A percentile compares a stretch with the other conserved stretches of the same genome.
Conservation (phyloP, 495 filamentous ascomycete genomes). For the Penicillium robsamsonii region DNA sequence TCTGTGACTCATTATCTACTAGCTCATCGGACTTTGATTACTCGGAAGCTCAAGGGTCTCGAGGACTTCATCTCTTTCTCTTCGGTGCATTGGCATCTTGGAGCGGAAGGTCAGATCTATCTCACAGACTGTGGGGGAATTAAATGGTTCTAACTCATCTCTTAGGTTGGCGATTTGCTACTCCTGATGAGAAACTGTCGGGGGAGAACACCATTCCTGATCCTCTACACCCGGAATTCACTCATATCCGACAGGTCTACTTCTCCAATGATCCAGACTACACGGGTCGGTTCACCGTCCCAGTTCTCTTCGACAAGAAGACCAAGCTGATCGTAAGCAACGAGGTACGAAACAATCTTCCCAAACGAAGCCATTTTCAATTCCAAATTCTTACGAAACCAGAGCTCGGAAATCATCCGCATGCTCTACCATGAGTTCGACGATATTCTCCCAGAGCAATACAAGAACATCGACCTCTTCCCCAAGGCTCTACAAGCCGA, state of each 20-base stretch:
- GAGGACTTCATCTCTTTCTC: constrained; percentile 65
- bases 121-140: background rate
- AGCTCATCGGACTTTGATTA: constrained; percentile 67
- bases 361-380: background rate
- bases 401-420: constrained; percentile 59
- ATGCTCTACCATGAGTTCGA: constrained; percentile 78
- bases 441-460: constrained; percentile 55
- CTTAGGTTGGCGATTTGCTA: constrained; percentile 78
- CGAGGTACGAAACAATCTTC: constrained; percentile 36
- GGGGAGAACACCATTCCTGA: constrained; percentile 55
- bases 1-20: constrained; percentile 2
- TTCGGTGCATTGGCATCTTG: constrained; percentile 67
- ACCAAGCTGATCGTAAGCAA: constrained; percentile 56
- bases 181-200: constrained; percentile 59
- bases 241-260: constrained; percentile 60
- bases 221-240: constrained; percentile 51
- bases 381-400: constrained; percentile 4
- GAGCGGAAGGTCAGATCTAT: constrained; percentile 50
- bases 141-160: background rate
- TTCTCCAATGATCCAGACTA: constrained; percentile 59
- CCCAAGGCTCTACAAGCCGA: constrained; percentile 54
- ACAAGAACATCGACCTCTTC: constrained; percentile 62
- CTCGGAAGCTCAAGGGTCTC: constrained; percentile 64
- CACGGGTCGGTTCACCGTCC: constrained; percentile 59
- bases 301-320: constrained; percentile 63